Percentiles rank a stretch among this genome's conserved stretches.
These are phyloP conservation scores for Xerocomus nothofagi DNA, from an alignment of 1,284 basidiomycete species.

Conservation along the genomic window DNA sequence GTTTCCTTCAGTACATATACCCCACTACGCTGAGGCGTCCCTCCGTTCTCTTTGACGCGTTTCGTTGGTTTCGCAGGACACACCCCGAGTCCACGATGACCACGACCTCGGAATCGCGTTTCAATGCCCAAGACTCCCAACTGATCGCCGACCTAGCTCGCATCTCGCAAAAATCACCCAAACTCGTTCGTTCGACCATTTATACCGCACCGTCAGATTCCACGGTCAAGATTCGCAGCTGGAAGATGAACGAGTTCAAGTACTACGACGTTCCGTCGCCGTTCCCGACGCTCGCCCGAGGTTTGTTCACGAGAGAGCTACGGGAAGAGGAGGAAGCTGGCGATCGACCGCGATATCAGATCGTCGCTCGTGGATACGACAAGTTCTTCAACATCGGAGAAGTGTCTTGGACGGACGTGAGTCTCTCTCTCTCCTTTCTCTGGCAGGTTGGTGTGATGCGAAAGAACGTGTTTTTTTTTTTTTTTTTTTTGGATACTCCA, in stretches of 20 bases:
- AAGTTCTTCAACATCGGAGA: constrained; percentile 99
- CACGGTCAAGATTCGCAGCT: constrained; percentile 64
- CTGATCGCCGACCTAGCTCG: constrained; percentile 54
- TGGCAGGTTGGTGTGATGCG: no score
- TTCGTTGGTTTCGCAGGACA: background rate
- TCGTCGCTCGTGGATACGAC: constrained; percentile 93
- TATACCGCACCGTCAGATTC: constrained; percentile 59
- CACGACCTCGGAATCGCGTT: constrained; percentile 11
- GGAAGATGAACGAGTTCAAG: constrained; percentile 96
- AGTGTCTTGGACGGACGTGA: constrained; percentile 90
- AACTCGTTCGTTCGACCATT: constrained; percentile 56
- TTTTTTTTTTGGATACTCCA: background rate
- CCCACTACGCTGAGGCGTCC: background rate
- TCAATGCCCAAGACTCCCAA: constrained; percentile 49
- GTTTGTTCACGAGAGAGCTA: constrained; percentile 71
- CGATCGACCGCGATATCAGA: constrained; percentile 51
- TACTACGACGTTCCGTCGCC: constrained; percentile 87
- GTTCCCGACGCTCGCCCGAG: constrained; percentile 89
- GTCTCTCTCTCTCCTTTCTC: no score
- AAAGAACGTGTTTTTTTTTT: background rate
- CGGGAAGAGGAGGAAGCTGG: constrained; percentile 19
- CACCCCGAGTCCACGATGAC: constrained; percentile 15
- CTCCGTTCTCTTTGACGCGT: constrained; percentile 6
- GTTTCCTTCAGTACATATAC: constrained; percentile 17
- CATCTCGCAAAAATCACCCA: constrained; percentile 53